Percentiles rank a stretch among this genome's conserved stretches.
phyloP scores from a whole-genome alignment of 2,329 filamentous ascomycete species.

The Fusarium subglutinans region DNA sequence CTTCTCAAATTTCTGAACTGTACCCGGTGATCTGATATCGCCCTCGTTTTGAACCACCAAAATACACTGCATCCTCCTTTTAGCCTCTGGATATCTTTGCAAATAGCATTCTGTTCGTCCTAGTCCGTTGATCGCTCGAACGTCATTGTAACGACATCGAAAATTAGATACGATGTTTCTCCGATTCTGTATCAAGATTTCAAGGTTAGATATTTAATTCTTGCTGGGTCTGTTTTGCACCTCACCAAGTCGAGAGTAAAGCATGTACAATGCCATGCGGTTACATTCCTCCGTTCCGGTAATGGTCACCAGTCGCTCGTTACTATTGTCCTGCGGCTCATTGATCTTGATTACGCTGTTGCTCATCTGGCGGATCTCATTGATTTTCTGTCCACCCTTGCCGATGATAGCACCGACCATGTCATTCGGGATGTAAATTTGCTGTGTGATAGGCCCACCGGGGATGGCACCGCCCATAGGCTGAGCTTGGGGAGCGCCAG shows the following conservation, averaged over 20 bases:
- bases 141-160: constrained; percentile 19
- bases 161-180: constrained; percentile 55
- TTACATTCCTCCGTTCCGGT: constrained; percentile 98
- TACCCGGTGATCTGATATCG: not conserved
- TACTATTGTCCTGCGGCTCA: constrained; percentile 98
- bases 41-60: constrained; percentile 7
- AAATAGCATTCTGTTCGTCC: constrained; percentile 13
- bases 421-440: constrained; percentile 99
- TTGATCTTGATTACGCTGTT: constrained; percentile 99
- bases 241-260: constrained; percentile 95
- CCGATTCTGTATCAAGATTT: constrained; percentile 50
- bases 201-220: constrained; percentile 43
- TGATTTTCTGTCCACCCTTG: constrained; percentile 98
- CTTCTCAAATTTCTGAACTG: constrained; percentile 7
- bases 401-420: constrained; percentile 99
- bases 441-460: constrained; percentile 82
- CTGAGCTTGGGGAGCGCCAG: constrained; percentile 76
- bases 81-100: constrained; percentile 24
- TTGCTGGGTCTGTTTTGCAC: constrained; percentile 43
- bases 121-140: constrained; percentile 16
- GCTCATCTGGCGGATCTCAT: constrained; percentile 96
- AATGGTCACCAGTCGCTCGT: constrained; percentile 96
- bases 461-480: constrained; percentile 74
- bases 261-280: constrained; percentile 99
- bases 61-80: constrained; percentile 33